These are phyloP conservation scores for Trichophyton verrucosum DNA, from an alignment of 2,329 filamentous ascomycete species.

Conservation along the genomic window DNA sequence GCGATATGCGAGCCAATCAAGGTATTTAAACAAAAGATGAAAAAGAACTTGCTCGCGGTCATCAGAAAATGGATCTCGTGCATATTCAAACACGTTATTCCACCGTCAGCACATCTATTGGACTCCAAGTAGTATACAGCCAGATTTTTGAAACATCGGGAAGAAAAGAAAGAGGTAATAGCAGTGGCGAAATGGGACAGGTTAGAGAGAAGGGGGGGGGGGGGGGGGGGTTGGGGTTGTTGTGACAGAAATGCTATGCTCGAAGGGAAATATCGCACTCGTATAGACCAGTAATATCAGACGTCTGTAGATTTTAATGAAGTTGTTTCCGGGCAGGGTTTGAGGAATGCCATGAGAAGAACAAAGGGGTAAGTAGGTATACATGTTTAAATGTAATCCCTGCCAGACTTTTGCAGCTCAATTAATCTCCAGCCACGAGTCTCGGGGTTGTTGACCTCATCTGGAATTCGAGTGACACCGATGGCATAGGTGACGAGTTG, in stretches of 20 bases:
- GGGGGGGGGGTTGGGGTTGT: background rate
- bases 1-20: background rate
- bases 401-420: slow-evolving; percentile 94
- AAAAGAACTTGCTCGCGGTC: slow-evolving; percentile 6
- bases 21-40: slow-evolving; percentile 3
- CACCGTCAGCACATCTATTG: slow-evolving; percentile 2
- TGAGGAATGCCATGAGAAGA: background rate
- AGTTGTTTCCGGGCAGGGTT: background rate
- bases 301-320: background rate
- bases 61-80: background rate
- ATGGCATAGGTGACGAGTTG: slow-evolving; percentile 98
- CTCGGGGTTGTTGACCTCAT: slow-evolving; percentile 94
- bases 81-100: background rate
- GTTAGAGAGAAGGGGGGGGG: background rate
- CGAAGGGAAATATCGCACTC: background rate
- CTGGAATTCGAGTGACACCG: slow-evolving; percentile 81
- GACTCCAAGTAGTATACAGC: slow-evolving; percentile 14
- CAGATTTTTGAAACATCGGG: slow-evolving; percentile 3
- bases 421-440: slow-evolving; percentile 95
- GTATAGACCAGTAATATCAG: background rate
- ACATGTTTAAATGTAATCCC: slow-evolving; percentile 61
- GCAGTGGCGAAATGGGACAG: too few species aligned
- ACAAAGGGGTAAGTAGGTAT: background rate
- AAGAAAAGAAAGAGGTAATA: background rate
- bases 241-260: slow-evolving; percentile 1